phyloP scores from a whole-genome alignment of 352 stramenopile species.

The Pythium rishiriense region DNA sequence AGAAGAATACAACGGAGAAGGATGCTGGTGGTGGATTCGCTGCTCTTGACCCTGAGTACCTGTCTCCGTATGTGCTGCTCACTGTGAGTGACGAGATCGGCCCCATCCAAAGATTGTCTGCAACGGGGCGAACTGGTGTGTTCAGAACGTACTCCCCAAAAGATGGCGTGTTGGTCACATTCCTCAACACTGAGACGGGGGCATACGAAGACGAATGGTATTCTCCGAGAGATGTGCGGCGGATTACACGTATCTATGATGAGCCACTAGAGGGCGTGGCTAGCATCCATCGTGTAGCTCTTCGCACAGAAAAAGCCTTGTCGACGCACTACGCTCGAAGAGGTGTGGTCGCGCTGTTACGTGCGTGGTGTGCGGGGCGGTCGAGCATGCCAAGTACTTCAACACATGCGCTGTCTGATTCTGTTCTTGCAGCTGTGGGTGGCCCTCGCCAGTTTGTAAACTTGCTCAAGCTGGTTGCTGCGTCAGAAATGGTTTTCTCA shows the following conservation, averaged over 20 bases:
- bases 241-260: slow-evolving; percentile 81
- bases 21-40: slow-evolving; percentile 39
- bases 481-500: slow-evolving; percentile 71
- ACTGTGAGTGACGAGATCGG: slow-evolving; percentile 74
- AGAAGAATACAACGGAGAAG: slow-evolving; percentile 12
- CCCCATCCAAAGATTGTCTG: slow-evolving; percentile 62
- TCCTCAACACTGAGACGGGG: slow-evolving; percentile 85
- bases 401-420: slow-evolving; percentile 14
- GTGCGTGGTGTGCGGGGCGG: slow-evolving; percentile 8
- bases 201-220: slow-evolving; percentile 87
- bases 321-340: slow-evolving; percentile 82
- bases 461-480: slow-evolving; percentile 79
- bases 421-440: slow-evolving; percentile 55
- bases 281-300: slow-evolving; percentile 76
- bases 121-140: slow-evolving; percentile 68
- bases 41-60: slow-evolving; percentile 69
- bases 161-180: slow-evolving; percentile 75
- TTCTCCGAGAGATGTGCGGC: slow-evolving; percentile 66
- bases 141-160: slow-evolving; percentile 56
- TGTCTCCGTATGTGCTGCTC: slow-evolving; percentile 74
- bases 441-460: slow-evolving; percentile 77
- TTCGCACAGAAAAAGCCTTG: slow-evolving; percentile 79
- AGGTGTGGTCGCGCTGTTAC: slow-evolving; percentile 44
- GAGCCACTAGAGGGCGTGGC: slow-evolving; percentile 59
- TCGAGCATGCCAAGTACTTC: neutral